Percentiles rank a stretch among this genome's conserved stretches.
Conservation (phyloP, 176 grass and related monocot genomes). For the Triticum monococcum region DNA sequence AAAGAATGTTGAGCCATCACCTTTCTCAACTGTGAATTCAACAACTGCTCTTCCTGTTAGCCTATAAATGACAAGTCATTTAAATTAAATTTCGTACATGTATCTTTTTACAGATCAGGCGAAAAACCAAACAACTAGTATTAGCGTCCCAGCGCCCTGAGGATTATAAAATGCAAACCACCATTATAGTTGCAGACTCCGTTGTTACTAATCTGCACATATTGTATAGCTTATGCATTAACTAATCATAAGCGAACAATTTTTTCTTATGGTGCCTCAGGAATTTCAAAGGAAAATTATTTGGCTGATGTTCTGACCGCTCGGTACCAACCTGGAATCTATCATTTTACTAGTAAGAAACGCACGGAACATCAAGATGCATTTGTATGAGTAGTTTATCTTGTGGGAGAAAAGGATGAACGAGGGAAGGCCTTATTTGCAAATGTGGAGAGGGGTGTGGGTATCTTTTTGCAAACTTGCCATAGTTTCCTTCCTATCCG, state of each 20-base stretch:
- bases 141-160: not conserved
- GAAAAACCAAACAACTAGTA: not conserved
- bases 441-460: no score
- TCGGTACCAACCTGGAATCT: not conserved
- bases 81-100: constrained; percentile 33
- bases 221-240: not conserved
- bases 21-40: constrained; percentile 95
- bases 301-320: not conserved
- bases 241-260: not conserved
- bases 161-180: not conserved
- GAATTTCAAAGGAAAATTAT: not conserved
- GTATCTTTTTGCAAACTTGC: no score
- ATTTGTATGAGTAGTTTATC: no score
- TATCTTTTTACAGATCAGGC: constrained; percentile 22
- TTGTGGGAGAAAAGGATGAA: no score
- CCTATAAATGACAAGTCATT: constrained; percentile 51
- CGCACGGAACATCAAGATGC: no score
- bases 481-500: no score
- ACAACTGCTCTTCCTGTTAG: constrained; percentile 90
- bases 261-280: not conserved
- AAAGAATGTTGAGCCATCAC: constrained; percentile 83
- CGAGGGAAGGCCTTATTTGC: no score
- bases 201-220: not conserved
- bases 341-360: not conserved
- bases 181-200: not conserved